Evolutionary conservation across 1,284 basidiomycete species (phyloP), one percentile per base, ranked within the genome.

Genomic region (Malassezia obtusa): DNA sequence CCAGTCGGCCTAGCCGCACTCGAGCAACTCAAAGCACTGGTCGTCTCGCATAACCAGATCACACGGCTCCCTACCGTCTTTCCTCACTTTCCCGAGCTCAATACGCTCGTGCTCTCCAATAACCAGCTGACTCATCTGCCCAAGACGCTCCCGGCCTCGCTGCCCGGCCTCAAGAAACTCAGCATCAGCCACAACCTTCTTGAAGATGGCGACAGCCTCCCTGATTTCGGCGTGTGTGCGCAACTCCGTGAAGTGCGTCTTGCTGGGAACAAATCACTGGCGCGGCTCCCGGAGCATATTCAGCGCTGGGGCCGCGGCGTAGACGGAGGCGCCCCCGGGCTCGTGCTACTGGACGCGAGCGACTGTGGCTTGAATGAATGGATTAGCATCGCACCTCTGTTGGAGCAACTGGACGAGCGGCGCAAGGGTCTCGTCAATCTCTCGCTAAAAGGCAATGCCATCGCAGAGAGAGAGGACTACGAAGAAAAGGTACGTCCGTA

Each of bases 81-180:
- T 21, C 71, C 71, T 4, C 58, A 64, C 26, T 43, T 73, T 15
- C 65, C 69, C 0, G 60, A 71, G 19, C 66, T 73, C 55, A 73
- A 73, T 51, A 71, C 71, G 32, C 61, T 73, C 28, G 62, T 71
- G 11, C 59, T 73, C 11, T 72, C 69, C 19, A 54, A 68, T 38
- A 73, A 73, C 50, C 21, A 56, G 35, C 48, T 73, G 25, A 49
- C 21, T 0, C n/a, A 39, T 4, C 52, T 73, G 5, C 71, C 69
- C 3, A 45, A 51, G n/a, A 61, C 62, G 10, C 41, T 73, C 0
- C 63, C 69, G 4, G 55, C 61, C 0, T 61, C 60, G 10, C 43
- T 70, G 2, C 71, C 71, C 0, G 49, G 50, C 17, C 55, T 73
- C 15, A 68, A 67, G 30, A 73, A 73, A 56, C 58, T 73, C 22